A percentile compares a stretch with the other conserved stretches of the same genome.
Conservation (phyloP, 2,329 filamentous ascomycete genomes). For the Colletotrichum nymphaeae region DNA sequence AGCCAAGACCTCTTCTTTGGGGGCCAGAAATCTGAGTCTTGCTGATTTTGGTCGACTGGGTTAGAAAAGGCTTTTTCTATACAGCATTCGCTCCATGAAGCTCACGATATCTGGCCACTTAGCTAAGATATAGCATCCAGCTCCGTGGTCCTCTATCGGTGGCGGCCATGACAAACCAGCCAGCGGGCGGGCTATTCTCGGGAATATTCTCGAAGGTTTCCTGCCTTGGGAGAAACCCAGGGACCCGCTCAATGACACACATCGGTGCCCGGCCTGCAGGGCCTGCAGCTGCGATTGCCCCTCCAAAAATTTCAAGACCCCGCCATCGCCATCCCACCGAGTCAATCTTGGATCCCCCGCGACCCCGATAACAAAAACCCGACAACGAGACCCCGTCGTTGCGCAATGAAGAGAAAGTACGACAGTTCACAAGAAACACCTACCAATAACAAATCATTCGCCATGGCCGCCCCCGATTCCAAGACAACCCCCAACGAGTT, state of each 20-base stretch:
- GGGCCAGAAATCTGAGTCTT: slow-evolving; percentile 59
- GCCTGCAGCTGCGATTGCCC: slow-evolving; percentile 37
- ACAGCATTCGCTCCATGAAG: background rate
- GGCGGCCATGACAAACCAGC: slow-evolving; percentile 14
- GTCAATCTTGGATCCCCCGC: slow-evolving; percentile 15
- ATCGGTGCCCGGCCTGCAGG: slow-evolving; percentile 24
- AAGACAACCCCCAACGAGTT: slow-evolving; percentile 60
- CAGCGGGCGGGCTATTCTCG: slow-evolving; percentile 22
- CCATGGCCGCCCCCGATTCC: slow-evolving; percentile 56
- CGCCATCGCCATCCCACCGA: slow-evolving; percentile 36
- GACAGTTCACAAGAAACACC: background rate
- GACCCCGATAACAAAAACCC: slow-evolving; percentile 25
- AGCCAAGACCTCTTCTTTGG: slow-evolving; percentile 51
- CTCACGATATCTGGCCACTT: background rate
- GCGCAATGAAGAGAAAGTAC: background rate
- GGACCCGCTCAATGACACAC: slow-evolving; percentile 35
- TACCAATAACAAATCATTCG: slow-evolving; percentile 32
- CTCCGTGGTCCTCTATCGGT: background rate
- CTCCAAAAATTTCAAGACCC: slow-evolving; percentile 41
- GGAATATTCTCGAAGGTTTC: slow-evolving; percentile 38
- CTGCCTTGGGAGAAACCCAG: slow-evolving; percentile 5
- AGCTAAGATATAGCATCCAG: background rate
- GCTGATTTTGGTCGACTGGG: slow-evolving; percentile 62
- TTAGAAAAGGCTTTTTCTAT: slow-evolving; percentile 37
- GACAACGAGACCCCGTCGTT: background rate